Evolutionary conservation across 2,329 filamentous ascomycete genomes (phyloP).

Genomic region (Neospermospora avenae): DNA sequence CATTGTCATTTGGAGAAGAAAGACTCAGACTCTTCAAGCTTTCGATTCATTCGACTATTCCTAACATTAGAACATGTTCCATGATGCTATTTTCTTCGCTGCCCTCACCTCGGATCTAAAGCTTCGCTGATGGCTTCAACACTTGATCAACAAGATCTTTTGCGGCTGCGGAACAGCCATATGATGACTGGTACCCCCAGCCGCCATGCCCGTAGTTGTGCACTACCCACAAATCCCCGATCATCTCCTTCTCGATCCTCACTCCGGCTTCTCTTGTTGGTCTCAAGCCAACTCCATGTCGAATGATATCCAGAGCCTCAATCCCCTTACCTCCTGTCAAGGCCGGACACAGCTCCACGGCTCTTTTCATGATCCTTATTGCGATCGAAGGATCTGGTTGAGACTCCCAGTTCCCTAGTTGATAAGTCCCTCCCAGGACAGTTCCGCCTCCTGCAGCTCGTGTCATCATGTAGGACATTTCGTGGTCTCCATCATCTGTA

Average conservation of each 20-base stretch:
- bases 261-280: constrained; percentile 59
- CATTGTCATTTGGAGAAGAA: too few relatives aligned
- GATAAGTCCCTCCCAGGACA: constrained; percentile 64
- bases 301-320: constrained; percentile 59
- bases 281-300: constrained; percentile 65
- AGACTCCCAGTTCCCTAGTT: constrained; percentile 61
- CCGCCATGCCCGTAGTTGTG: constrained; percentile 62
- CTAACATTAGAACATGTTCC: too few relatives aligned
- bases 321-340: constrained; percentile 55
- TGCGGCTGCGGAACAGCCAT: constrained; percentile 66
- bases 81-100: too few relatives aligned
- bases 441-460: constrained; percentile 64
- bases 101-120: not conserved
- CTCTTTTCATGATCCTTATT: constrained; percentile 64
- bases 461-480: constrained; percentile 65
- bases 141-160: constrained; percentile 66
- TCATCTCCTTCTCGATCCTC: constrained; percentile 59
- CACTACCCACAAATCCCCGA: constrained; percentile 53
- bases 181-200: constrained; percentile 61
- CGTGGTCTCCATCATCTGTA: constrained; percentile 61
- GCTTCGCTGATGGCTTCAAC: constrained; percentile 68
- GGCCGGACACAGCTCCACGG: constrained; percentile 51
- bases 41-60: too few relatives aligned
- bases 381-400: constrained; percentile 61
- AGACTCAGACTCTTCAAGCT: too few relatives aligned